Conservation (phyloP, 1,139 yeast species). For the Blastobotrys ciferrii region DNA sequence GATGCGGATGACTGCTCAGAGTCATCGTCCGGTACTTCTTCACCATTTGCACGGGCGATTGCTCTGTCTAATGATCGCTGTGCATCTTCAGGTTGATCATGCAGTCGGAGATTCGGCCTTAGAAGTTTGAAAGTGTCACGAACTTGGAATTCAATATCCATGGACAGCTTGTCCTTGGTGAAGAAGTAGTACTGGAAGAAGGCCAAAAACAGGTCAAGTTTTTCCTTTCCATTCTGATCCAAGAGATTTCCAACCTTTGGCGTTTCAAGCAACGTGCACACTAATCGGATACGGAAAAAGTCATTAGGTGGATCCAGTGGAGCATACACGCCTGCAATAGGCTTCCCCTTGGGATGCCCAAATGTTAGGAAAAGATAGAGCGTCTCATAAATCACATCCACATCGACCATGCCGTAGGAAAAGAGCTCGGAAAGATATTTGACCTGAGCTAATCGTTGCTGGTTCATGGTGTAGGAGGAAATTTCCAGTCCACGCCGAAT, state of each 20-base stretch:
- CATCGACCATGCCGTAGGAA: conserved; percentile 49
- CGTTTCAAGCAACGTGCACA: conserved; percentile 41
- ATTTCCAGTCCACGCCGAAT: conserved; percentile 65
- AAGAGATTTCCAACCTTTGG: conserved; percentile 25
- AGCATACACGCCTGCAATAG: conserved; percentile 46
- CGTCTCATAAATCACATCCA: conserved; percentile 50
- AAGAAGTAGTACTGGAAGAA: conserved; percentile 75
- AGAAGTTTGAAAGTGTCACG: conserved; percentile 41
- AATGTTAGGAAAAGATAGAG: conserved; percentile 59
- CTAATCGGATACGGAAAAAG: conserved; percentile 67
- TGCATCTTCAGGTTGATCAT: conserved; percentile 38
- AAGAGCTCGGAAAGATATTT: conserved; percentile 60
- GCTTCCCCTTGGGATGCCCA: conserved; percentile 70
- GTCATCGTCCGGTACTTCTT: conserved; percentile 15
- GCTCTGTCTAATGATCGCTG: conserved; percentile 28
- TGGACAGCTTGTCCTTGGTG: conserved; percentile 65
- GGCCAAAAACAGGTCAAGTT: conserved; percentile 49
- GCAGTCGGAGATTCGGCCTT: conserved; percentile 40
- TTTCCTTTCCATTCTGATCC: conserved; percentile 21
- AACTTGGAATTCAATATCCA: conserved; percentile 60
- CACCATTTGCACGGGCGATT: conserved; percentile 30
- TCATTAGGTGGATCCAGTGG: conserved; percentile 63
- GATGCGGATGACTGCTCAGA: neutral
- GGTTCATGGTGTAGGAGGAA: conserved; percentile 58
- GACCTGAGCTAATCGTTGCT: conserved; percentile 61